phyloP scores from a whole-genome alignment of 441 rosid genomes.

The Biscutella laevigata region DNA sequence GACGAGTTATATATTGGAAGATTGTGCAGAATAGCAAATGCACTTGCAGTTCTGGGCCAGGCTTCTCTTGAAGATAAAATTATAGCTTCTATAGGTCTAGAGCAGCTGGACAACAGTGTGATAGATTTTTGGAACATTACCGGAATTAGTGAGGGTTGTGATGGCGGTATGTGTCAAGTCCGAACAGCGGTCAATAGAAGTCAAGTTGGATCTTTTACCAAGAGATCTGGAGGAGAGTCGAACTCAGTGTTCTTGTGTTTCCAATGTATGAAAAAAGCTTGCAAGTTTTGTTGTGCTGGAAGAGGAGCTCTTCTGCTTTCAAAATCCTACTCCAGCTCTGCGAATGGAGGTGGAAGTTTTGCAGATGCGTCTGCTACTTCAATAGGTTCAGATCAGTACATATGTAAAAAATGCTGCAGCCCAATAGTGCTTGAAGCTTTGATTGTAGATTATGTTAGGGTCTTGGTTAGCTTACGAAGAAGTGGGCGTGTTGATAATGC shows the following conservation, averaged over 20 bases:
- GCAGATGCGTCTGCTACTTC: slow-evolving; percentile 47
- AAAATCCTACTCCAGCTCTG: slow-evolving; percentile 30
- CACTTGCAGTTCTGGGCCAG: slow-evolving; percentile 78
- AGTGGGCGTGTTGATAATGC: slow-evolving; percentile 64
- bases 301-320: slow-evolving; percentile 76
- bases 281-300: slow-evolving; percentile 87
- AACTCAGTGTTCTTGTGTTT: slow-evolving; percentile 48
- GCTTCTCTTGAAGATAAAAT: slow-evolving; percentile 79
- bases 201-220: slow-evolving; percentile 30
- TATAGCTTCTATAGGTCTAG: slow-evolving; percentile 74
- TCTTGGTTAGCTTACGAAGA: slow-evolving; percentile 75
- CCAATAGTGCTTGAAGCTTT: slow-evolving; percentile 68
- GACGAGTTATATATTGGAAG: slow-evolving; percentile 66
- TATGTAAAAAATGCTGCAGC: slow-evolving; percentile 76
- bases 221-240: slow-evolving; percentile 35
- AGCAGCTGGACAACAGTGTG: slow-evolving; percentile 38
- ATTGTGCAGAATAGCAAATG: slow-evolving; percentile 62
- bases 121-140: slow-evolving; percentile 79
- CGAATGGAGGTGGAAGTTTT: slow-evolving; percentile 54
- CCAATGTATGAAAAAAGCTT: slow-evolving; percentile 68
- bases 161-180: slow-evolving; percentile 62
- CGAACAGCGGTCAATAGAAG: slow-evolving; percentile 42
- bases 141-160: slow-evolving; percentile 56
- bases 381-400: slow-evolving; percentile 42
- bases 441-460: slow-evolving; percentile 75